Base-by-base conservation (phyloP, 345 rosid species). In the Erucastrum elatum region DNA sequence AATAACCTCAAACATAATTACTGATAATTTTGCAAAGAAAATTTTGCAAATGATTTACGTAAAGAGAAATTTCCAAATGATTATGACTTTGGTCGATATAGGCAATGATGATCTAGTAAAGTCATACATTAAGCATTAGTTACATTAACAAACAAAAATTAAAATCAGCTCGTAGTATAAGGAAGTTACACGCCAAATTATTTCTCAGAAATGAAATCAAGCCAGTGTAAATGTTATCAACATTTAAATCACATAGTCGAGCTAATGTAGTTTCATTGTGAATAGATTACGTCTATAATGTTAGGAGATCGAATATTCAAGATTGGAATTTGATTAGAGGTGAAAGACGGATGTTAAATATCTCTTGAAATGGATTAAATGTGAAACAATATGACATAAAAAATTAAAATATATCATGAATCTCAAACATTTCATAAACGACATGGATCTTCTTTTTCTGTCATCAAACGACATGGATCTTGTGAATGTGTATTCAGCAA, bases 21-120 rank as follows among this genome's bases (percentile, higher is more conserved):
- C 58, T 66, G 66, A 12, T 64, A 17, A 77, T 39, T 55, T 49
- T 11, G 15, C 53, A 63, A 35, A 31, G 11, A 70, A 51, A 71
- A 35, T 49, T 31, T 71, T 64, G 34, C 76, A 53, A 71, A 77
- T 77, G 37, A 34, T 30, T 6, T 29, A 29, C 31, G 31, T 29
- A 4, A 29, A 2, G 4, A 29, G 4, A 29, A 2, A 2, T 29
- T 29, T 3, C 4, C 31, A 29, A 29, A 29, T 29, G 60, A 70
- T 71, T 71, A 66, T 72, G 67, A 46, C 56, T 65, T 78, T 72
- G 39, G 77, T 29, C 26, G 41, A 2, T 31, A 6, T 72, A 41
- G 39, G 59, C 8, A 72, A 77, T 65, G 71, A 78, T 72, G 44
- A 44, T 44, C 63, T 58, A 71, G 27, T 72, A 64, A 78, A 78